phyloP scores from a whole-genome alignment of 768 basidiomycete species.

The Leccinum truebloodii region DNA sequence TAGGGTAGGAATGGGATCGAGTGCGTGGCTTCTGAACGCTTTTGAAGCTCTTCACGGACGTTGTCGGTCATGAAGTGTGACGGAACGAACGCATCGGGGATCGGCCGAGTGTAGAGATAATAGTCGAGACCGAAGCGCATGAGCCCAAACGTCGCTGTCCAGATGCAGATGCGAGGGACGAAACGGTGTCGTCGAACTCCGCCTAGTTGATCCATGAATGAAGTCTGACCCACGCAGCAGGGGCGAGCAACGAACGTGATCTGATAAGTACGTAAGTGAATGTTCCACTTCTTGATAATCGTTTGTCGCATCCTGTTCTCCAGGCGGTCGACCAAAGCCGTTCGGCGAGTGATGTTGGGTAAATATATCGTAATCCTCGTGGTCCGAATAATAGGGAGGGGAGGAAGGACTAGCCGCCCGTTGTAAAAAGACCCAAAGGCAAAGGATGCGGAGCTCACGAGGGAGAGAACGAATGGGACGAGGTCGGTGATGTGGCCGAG shows the following conservation, averaged over 20 bases:
- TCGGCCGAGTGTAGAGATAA: slow-evolving; percentile 81
- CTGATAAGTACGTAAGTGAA: slow-evolving; percentile 21
- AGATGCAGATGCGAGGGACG: slow-evolving; percentile 14
- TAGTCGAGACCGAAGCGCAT: slow-evolving; percentile 58
- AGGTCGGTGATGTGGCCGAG: slow-evolving; percentile 10
- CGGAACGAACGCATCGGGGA: slow-evolving; percentile 55
- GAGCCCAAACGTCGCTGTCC: not conserved
- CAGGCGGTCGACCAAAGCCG: slow-evolving; percentile 7
- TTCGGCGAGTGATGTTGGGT: slow-evolving; percentile 11
- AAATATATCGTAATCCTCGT: slow-evolving; percentile 43
- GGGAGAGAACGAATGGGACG: slow-evolving; percentile 32
- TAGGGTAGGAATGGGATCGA: slow-evolving; percentile 43
- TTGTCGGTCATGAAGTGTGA: slow-evolving; percentile 87
- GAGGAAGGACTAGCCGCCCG: slow-evolving; percentile 25
- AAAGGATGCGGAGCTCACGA: slow-evolving; percentile 21
- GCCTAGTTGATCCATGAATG: slow-evolving; percentile 19
- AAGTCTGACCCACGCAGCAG: not conserved
- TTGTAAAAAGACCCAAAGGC: slow-evolving; percentile 8
- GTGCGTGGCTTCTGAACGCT: slow-evolving; percentile 46
- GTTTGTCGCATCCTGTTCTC: slow-evolving; percentile 16
- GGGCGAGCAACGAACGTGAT: slow-evolving; percentile 22
- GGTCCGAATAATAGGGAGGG: slow-evolving; percentile 30
- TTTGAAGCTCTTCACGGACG: slow-evolving; percentile 59
- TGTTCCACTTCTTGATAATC: slow-evolving; percentile 27
- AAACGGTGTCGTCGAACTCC: slow-evolving; percentile 32